Percentiles rank a stretch among this genome's conserved stretches.
Conservation (phyloP, 1,139 yeast species). For the Lodderomyces elongisporus region DNA sequence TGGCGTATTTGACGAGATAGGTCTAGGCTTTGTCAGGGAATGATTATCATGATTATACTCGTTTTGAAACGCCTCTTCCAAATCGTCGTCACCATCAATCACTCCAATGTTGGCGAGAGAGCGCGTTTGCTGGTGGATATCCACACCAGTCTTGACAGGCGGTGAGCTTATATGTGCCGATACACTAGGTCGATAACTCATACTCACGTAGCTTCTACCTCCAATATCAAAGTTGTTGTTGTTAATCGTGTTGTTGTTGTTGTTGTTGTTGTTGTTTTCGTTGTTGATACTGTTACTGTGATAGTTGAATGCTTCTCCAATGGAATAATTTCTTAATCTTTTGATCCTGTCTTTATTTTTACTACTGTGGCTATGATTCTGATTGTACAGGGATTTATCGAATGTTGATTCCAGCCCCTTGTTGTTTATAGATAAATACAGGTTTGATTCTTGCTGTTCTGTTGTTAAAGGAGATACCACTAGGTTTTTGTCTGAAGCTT, state of each 20-base stretch:
- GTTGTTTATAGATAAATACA: no score
- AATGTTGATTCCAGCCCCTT: no score
- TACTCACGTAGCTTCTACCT: slow-evolving; percentile 41
- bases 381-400: no score
- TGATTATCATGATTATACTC: not conserved
- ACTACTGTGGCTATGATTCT: no score
- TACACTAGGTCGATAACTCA: slow-evolving; percentile 19
- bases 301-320: slow-evolving; percentile 22
- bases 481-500: no score
- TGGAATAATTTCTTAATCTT: slow-evolving; percentile 19
- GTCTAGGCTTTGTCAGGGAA: slow-evolving; percentile 26
- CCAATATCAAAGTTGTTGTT: slow-evolving; percentile 34
- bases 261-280: slow-evolving; percentile 9
- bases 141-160: slow-evolving; percentile 41
- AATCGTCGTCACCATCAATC: slow-evolving; percentile 23
- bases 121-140: slow-evolving; percentile 62
- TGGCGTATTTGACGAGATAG: slow-evolving; percentile 7
- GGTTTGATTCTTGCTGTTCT: no score
- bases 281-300: slow-evolving; percentile 19
- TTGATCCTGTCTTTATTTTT: slow-evolving; percentile 1
- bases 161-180: slow-evolving; percentile 24
- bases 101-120: slow-evolving; percentile 59
- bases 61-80: slow-evolving; percentile 2
- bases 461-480: no score
- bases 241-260: slow-evolving; percentile 17